Percentiles rank a stretch among this genome's conserved stretches.
Conservation (phyloP, 2,329 filamentous ascomycete species). For the Knoxdaviesia capensis region DNA sequence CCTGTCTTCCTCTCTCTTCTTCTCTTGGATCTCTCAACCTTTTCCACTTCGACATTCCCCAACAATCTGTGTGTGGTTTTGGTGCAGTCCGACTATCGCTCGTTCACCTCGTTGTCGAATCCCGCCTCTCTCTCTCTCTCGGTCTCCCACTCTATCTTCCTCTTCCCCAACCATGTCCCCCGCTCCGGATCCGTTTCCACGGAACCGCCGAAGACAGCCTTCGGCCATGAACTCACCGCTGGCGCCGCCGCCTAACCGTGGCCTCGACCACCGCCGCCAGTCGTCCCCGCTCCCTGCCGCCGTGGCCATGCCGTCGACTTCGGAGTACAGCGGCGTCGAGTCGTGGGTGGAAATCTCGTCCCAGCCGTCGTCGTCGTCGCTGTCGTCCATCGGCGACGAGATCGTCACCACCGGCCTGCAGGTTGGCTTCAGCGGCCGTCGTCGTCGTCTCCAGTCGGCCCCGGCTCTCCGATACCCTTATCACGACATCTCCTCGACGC, state of each 20-base stretch:
- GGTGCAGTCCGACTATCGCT: too few relatives aligned
- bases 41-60: too few relatives aligned
- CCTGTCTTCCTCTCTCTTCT: neutral
- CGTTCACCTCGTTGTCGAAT: too few relatives aligned
- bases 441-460: conserved; percentile 28
- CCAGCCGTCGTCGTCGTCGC: conserved; percentile 79
- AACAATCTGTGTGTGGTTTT: too few relatives aligned
- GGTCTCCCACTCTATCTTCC: too few relatives aligned
- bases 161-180: too few relatives aligned
- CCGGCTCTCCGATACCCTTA: conserved; percentile 6
- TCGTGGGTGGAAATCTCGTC: conserved; percentile 94
- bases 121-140: too few relatives aligned
- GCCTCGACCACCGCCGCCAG: too few relatives aligned
- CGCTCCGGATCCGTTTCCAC: too few relatives aligned
- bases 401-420: conserved; percentile 77
- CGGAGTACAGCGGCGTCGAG: conserved; percentile 28
- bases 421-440: conserved; percentile 44
- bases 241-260: neutral
- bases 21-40: neutral
- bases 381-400: conserved; percentile 71
- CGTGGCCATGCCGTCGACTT: too few relatives aligned
- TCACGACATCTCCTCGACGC: neutral
- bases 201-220: neutral
- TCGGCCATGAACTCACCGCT: neutral
- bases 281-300: too few relatives aligned